Evolutionary conservation across 73 alveolate genomes (phyloP), one percentile per base, ranked within the genome.

Genomic region (Effrenium voratum): DNA sequence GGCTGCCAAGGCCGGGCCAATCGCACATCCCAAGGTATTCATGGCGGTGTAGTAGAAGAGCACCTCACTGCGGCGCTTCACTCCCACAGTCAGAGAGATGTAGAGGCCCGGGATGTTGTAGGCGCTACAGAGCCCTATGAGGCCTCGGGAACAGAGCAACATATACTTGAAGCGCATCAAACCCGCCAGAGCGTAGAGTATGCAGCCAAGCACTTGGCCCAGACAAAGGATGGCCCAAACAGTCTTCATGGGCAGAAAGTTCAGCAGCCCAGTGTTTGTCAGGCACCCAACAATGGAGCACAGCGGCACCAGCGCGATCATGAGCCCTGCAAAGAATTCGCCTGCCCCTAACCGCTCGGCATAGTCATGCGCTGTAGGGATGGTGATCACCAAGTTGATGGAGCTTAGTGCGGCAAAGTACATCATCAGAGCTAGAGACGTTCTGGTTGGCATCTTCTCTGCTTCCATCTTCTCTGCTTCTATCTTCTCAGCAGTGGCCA

Each of bases 1-100:
- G 26, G 95, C 95, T 1, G 95, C 95, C 95, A 87, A 63, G 75
- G 95, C 95, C 5, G 95, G 95, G 5, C 95, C 95, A 46, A 63
- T 70, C 10, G 95, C 95, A 63, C 95, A 87, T 38, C 94, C 94
- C 95, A 63, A 63, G 22, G 85, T 63, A 73, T 66, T 16, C 66
- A 66, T 59, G 0, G 95, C 95, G 47, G 95, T 60, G 84, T 60
- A 60, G 84, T 87, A 87, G 95, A 87, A 87, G 46, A 87, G 50
- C 72, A 87, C 36, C 84, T 87, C 95, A 75, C 95, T 87, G 28
- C 95, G 82, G 70, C 96, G 52, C 68, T 50, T 40, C 88, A 77
- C 38, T n/a, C 95, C 95, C 95, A 87, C 95, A 28, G 95, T 63
- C 84, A 43, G 95, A 24, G 95, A 59, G 52, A 87, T 68, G 70